Percentiles rank a stretch among this genome's conserved stretches.
phyloP scores from a whole-genome alignment of 495 filamentous ascomycete species.

The Xylona heveae region DNA sequence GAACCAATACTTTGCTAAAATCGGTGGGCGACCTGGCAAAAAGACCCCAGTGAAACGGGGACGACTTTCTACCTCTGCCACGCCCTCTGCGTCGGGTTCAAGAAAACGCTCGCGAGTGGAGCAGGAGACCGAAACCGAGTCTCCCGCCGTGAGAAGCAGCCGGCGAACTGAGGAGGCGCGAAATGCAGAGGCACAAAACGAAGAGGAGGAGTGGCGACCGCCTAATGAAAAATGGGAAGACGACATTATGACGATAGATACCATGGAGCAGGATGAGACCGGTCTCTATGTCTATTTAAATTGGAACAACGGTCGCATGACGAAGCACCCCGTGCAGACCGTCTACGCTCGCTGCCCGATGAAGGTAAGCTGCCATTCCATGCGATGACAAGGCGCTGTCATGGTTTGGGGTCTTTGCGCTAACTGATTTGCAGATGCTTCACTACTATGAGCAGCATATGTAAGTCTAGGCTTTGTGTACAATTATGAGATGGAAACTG shows the following conservation, averaged over 20 bases:
- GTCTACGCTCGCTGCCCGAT: slow-evolving; percentile 20
- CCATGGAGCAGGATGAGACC: slow-evolving; percentile 22
- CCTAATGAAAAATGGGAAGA: slow-evolving; percentile 35
- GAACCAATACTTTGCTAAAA: slow-evolving; percentile 27
- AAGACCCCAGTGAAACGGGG: slow-evolving; percentile 8
- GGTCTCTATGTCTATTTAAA: slow-evolving; percentile 29
- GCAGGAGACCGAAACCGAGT: too few species aligned
- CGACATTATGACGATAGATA: slow-evolving; percentile 30
- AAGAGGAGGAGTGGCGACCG: slow-evolving; percentile 22
- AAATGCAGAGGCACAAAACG: slow-evolving; percentile 6
- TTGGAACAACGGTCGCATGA: slow-evolving; percentile 28
- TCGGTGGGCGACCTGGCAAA: slow-evolving; percentile 32
- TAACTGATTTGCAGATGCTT: slow-evolving; percentile 12
- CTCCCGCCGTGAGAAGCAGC: too few species aligned
- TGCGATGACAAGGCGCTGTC: too few species aligned
- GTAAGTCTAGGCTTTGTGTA: slow-evolving; percentile 14
- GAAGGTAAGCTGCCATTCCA: slow-evolving; percentile 14
- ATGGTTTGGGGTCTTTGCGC: not conserved
- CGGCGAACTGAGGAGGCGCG: too few species aligned
- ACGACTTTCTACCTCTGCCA: slow-evolving; percentile 10
- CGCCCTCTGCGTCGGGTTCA: not conserved
- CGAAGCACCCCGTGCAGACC: slow-evolving; percentile 13
- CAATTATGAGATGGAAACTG: too few species aligned
- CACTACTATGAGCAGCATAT: slow-evolving; percentile 17
- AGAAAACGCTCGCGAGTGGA: too few species aligned